Conservation (phyloP, 306 rosid species). For the Pterocarpus santalinus region DNA sequence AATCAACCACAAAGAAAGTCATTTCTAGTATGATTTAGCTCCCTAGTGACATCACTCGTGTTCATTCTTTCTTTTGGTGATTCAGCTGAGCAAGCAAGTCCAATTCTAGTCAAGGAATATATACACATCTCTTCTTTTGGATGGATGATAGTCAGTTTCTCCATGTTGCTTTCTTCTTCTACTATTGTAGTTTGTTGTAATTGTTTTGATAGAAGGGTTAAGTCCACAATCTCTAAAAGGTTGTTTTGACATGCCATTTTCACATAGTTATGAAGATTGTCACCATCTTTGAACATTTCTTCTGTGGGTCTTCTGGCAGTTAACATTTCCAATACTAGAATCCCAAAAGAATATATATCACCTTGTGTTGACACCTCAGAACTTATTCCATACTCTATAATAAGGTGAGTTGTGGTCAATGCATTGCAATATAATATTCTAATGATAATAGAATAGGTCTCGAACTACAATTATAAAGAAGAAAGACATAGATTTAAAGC, state of each 20-base stretch:
- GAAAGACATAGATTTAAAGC: background rate
- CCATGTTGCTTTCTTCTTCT: background rate
- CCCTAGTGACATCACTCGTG: conserved; percentile 11
- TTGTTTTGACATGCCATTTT: conserved; percentile 42
- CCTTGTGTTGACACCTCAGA: conserved; percentile 44
- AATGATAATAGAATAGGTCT: background rate
- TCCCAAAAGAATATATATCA: conserved; percentile 57
- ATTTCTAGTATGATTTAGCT: conserved; percentile 26
- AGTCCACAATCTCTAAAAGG: conserved; percentile 45
- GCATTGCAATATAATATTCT: background rate
- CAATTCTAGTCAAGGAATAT: conserved; percentile 38
- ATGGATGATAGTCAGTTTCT: background rate
- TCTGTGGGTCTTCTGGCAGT: conserved; percentile 46
- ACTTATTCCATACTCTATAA: conserved; percentile 51
- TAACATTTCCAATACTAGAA: conserved; percentile 47
- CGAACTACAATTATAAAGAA: too few species aligned
- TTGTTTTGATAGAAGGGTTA: conserved; percentile 35
- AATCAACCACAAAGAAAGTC: background rate
- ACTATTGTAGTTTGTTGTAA: background rate
- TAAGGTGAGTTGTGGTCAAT: background rate
- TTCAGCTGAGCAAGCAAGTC: conserved; percentile 47
- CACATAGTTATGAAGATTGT: conserved; percentile 44
- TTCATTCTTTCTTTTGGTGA: conserved; percentile 39
- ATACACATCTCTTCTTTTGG: conserved; percentile 32
- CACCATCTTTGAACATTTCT: conserved; percentile 46